Percentiles rank a stretch among this genome's conserved stretches.
These are phyloP conservation scores for Mycena crocata DNA, from an alignment of 768 basidiomycete genomes.

Conservation along the genomic window DNA sequence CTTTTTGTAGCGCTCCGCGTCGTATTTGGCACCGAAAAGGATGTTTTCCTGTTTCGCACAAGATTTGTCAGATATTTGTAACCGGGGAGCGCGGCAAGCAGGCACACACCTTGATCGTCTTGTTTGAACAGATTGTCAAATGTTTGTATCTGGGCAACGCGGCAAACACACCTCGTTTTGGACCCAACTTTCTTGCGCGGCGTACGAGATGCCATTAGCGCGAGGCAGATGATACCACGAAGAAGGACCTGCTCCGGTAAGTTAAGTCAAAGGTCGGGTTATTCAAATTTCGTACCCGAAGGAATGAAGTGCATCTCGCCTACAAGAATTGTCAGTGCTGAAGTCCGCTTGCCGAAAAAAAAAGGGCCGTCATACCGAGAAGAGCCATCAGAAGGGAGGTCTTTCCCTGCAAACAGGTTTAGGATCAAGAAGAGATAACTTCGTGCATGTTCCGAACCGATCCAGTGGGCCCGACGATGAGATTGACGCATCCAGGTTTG, in stretches of 20 bases:
- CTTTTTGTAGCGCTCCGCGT: conserved; percentile 83
- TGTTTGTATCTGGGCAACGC: background rate
- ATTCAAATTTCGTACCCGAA: too few relatives aligned
- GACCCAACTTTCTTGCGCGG: conserved; percentile 89
- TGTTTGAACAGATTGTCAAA: background rate
- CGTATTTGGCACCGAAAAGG: conserved; percentile 81
- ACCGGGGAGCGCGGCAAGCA: background rate
- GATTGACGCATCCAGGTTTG: conserved; percentile 63
- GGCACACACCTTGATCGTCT: conserved; percentile 4
- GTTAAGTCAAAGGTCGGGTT: too few relatives aligned
- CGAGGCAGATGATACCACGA: conserved; percentile 81
- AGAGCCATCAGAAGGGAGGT: conserved; percentile 76
- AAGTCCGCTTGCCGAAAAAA: too few relatives aligned
- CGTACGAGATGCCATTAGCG: conserved; percentile 77
- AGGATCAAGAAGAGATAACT: background rate
- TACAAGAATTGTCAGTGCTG: conserved; percentile 16
- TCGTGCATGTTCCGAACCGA: conserved; percentile 37
- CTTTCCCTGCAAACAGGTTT: conserved; percentile 54
- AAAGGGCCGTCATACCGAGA: conserved; percentile 45
- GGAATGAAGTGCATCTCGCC: conserved; percentile 78
- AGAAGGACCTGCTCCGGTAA: conserved; percentile 56
- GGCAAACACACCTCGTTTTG: conserved; percentile 59
- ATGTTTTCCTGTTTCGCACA: conserved; percentile 87
- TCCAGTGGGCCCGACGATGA: conserved; percentile 72
- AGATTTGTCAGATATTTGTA: background rate